Evolutionary conservation across 176 grass and related monocot genomes (phyloP), one percentile per base, ranked within the genome.

Genomic region (Zoysia pacifica): DNA sequence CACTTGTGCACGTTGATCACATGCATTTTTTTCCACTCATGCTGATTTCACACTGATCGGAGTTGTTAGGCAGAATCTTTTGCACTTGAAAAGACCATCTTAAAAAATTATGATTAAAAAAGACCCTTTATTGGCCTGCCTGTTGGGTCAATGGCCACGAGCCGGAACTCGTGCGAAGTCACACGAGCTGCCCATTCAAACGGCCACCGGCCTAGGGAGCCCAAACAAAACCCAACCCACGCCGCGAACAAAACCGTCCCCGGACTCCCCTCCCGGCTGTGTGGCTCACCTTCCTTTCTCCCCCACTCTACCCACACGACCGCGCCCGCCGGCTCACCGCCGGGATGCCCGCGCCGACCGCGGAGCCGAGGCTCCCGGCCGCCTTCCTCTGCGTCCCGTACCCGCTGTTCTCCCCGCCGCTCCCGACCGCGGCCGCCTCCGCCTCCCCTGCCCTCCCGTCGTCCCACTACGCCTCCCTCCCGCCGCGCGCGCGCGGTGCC

Each of bases 341-440:
- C 74, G 88, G 69, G 79, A 93, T 91, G 91, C 85, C 84, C 11
- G 72, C 76, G 48, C 76, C 73, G 48, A 1, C 79, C 47, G 38
- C 65, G 47, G 77, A 82, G 63, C 85, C 90, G 4, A 45, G 86
- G 72, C 71, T 87, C 65, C 79, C 83, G 48, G 75, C 85, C 15
- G 64, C 86, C 59, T 81, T 86, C 75, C 76, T 89, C 20, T 79
- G 72, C 49, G 63, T 78, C 11, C 53, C 90, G 40, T 87, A 65
- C 77, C 70, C 71, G 10, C 82, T 86, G 49, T 78, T 89, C 67
- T 76, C 86, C 78, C 7, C 71, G 42, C 85, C 78, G 9, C 87
- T 84, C 82, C 81, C 83, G 8, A 48, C 62, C 6, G 64, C 58
- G 3, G 67, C 79, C 11, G 5, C 54, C 9, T 49, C 69, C 84